Evolutionary conservation across 345 rosid genomes (phyloP).

Genomic region (Eutrema heterophyllum): DNA sequence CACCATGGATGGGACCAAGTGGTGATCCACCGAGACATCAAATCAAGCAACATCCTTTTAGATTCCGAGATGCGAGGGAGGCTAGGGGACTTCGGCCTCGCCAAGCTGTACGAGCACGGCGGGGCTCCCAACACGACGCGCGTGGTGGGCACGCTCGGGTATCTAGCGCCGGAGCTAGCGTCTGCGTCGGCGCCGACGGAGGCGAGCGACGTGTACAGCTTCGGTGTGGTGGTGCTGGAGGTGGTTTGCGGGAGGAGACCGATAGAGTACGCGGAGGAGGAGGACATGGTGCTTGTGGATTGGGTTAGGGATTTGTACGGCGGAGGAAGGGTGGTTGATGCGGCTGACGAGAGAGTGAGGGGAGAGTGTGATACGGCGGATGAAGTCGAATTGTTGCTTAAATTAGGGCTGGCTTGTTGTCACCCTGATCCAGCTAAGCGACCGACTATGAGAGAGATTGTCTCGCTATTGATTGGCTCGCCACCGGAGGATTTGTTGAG

Average conservation of each 20-base stretch:
- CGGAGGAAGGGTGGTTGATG: slow-evolving; percentile 45
- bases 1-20: slow-evolving; percentile 94
- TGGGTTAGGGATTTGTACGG: slow-evolving; percentile 64
- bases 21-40: slow-evolving; percentile 79
- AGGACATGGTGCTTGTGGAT: slow-evolving; percentile 60
- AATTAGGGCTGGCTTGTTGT: slow-evolving; percentile 83
- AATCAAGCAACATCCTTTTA: slow-evolving; percentile 71
- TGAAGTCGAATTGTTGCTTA: slow-evolving; percentile 63
- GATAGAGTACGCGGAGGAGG: slow-evolving; percentile 44
- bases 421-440: slow-evolving; percentile 66
- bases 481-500: slow-evolving; percentile 29
- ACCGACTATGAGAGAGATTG: slow-evolving; percentile 72
- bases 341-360: slow-evolving; percentile 52
- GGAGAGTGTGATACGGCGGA: slow-evolving; percentile 45
- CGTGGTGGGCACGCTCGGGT: slow-evolving; percentile 87
- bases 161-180: slow-evolving; percentile 78
- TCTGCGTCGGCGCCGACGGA: slow-evolving; percentile 49
- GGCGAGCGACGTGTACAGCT: slow-evolving; percentile 77
- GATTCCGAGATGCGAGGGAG: slow-evolving; percentile 82
- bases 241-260: slow-evolving; percentile 78
- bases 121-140: slow-evolving; percentile 74
- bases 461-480: slow-evolving; percentile 45
- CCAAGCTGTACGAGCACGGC: slow-evolving; percentile 70
- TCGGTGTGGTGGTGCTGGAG: slow-evolving; percentile 83
- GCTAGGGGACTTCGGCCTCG: slow-evolving; percentile 83